Base-by-base conservation (phyloP, 176 grass and related monocot species). In the Puya raimondii region DNA sequence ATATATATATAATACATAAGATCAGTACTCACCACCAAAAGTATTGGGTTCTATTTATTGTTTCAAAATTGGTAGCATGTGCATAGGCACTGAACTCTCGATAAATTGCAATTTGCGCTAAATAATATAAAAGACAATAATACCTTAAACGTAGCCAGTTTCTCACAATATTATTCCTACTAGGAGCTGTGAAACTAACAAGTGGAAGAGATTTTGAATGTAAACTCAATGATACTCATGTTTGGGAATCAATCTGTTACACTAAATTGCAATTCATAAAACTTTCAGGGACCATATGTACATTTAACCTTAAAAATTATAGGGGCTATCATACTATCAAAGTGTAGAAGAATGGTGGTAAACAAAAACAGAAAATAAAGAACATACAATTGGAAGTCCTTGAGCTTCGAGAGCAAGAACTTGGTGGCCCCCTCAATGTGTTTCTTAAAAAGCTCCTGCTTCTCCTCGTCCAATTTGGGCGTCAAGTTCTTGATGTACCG, bases 311-410 rank as follows among this genome's bases (percentile, higher is more conserved):
- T 56, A 15, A 15, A 15, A 14, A 15, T 15, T 56, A 15, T n/a
- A n/a, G 21, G 54, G 9, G 10, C 21, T 22, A 61, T 56, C 56
- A 22, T 61, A 16, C 56, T n/a, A 59, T 6, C 12, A 21, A 59
- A 20, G 17, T 21, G 4, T 9, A 18, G 14, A 57, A 59, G 10
- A 71, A n/a, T n/a, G n/a, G 53, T 53, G 20, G 23, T 71, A 8
- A 8, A 51, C 10, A 53, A 26, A 25, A 15, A 33, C 47, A 25
- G 50, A 20, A 11, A 63, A 48, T 0, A 50, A 14, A 52, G 8
- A 74, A 76, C 94, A 85, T 93, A 99, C 94, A 91, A 93, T 72
- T 99, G 90, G 53, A 99, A 72, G 51, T 99, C 94, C 53, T 86
- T 99, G 70, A 99, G 49, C 74, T 91, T 99, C 18, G 82, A 50